These are phyloP conservation scores for Hamigera avellanea DNA, from an alignment of 495 filamentous ascomycete species.

Conservation along the genomic window DNA sequence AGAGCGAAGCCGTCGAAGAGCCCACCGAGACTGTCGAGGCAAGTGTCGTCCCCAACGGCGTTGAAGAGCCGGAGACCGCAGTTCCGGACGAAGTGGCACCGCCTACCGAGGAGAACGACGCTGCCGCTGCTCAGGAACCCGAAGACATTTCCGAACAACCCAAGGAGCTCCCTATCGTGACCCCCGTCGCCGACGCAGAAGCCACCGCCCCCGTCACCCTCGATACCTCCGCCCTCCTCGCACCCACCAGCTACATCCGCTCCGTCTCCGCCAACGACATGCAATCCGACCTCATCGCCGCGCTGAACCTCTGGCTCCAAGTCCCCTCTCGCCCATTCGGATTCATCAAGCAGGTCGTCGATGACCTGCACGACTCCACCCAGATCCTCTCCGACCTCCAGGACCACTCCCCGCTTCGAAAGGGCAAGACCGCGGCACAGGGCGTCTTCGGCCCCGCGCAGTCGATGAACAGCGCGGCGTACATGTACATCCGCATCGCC, in stretches of 20 bases:
- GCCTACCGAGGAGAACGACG: background rate
- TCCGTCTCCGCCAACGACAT: constrained; percentile 1
- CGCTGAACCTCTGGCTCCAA: constrained; percentile 8
- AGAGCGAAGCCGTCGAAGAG: constrained; percentile 1
- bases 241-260: constrained; percentile 4
- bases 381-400: constrained; percentile 22
- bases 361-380: constrained; percentile 9
- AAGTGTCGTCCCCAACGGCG: background rate
- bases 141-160: constrained; percentile 2
- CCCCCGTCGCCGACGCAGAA: too few species aligned
- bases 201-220: background rate
- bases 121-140: background rate
- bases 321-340: constrained; percentile 10
- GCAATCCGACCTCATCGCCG: constrained; percentile 4
- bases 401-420: constrained; percentile 19
- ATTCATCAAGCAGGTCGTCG: constrained; percentile 13
- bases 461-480: constrained; percentile 40
- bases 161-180: too few species aligned
- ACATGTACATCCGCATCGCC: constrained; percentile 29
- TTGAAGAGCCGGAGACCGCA: background rate
- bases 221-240: constrained; percentile 2
- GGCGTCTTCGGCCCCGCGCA: constrained; percentile 22
- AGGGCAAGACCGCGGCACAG: constrained; percentile 18
- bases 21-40: background rate
- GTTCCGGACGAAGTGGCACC: background rate